phyloP scores from a whole-genome alignment of 176 grass and related monocot species.

The Cenchrus purpureus region DNA sequence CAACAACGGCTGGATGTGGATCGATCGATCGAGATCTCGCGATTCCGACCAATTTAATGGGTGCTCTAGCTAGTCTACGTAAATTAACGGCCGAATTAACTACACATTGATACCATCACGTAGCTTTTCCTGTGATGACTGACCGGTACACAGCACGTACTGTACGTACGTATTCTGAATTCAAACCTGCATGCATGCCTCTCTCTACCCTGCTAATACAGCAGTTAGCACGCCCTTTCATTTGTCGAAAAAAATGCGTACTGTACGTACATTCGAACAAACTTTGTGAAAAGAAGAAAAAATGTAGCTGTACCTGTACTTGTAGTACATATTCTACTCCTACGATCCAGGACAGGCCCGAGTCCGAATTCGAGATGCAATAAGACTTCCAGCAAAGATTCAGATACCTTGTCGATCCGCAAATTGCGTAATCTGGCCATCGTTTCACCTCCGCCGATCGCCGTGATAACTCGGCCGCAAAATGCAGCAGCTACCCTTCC shows the following conservation, averaged over 20 bases:
- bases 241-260: background rate
- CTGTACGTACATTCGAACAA: background rate
- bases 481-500: no score
- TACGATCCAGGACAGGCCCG: no score
- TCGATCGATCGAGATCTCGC: background rate
- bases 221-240: background rate
- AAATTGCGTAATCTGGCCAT: no score
- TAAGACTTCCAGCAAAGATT: no score
- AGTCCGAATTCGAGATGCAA: background rate
- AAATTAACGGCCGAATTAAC: conserved; percentile 30
- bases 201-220: background rate
- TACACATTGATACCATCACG: conserved; percentile 2
- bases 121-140: conserved; percentile 11
- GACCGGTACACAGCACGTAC: conserved; percentile 9
- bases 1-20: background rate
- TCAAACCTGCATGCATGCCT: background rate
- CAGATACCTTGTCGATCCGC: no score
- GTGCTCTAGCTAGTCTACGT: background rate
- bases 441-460: no score
- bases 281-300: background rate
- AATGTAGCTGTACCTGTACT: background rate
- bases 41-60: conserved; percentile 38
- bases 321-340: background rate
- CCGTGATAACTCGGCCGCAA: no score
- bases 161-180: background rate